Base-by-base conservation (phyloP, 345 rosid genomes). In the Mangifera indica region DNA sequence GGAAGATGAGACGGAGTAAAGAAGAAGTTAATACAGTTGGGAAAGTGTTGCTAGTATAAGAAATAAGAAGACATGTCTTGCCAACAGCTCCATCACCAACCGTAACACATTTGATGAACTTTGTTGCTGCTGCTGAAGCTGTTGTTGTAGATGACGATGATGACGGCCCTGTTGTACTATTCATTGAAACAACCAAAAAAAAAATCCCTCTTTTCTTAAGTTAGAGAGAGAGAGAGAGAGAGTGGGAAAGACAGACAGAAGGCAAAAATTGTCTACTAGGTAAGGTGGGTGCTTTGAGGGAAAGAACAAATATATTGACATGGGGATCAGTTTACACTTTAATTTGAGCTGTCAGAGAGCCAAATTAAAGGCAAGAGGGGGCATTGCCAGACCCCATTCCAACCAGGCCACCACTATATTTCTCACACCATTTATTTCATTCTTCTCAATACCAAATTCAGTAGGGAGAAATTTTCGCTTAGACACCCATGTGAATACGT, bases 11-110 rank as follows among this genome's bases (percentile, higher is more conserved):
- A 59, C 34, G 40, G 51, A 25, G 18, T 69, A 25, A 68, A 4
- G 53, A 45, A 18, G 3, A 44, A 25, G 25, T 17, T n/a, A 26
- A 18, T 81, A 92, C 96, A 6, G 93, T 87, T 3, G 98, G 98
- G 77, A 90, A 92, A 59, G 90, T 88, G 84, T 92, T 92, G 91
- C 91, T 84, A 1, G 97, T 92, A 76, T 92, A 92, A 37, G 92
- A 92, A 62, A 92, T 92, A n/a, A 92, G 89, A 65, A 90, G 86
- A 74, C 98, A 92, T 0, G 98, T 92, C 82, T 92, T 92, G 10
- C 98, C 98, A 34, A 92, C 98, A 60, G 98, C 98, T 55, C 96
- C 98, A 85, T 92, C 94, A 34, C 96, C 96, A 78, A 92, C 96
- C 0, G 98, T 90, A 5, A 92, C 98, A 79, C 98, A 92, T 83